A percentile compares a stretch with the other conserved stretches of the same genome.
Evolutionary conservation across 441 rosid species (phyloP).

Genomic region (Adansonia gregorii): DNA sequence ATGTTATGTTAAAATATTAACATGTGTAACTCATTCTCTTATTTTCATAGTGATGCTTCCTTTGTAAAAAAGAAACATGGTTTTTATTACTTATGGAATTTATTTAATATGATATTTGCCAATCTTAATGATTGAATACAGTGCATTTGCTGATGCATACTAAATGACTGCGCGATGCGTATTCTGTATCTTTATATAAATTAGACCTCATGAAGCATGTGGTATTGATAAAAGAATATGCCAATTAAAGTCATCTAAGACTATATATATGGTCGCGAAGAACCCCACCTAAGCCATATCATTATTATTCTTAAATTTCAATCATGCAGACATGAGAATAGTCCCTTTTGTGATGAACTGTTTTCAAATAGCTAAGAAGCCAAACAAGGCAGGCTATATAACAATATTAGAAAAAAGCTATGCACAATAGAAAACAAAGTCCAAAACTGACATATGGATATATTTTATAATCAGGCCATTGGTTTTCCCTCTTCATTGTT

Average conservation of each 20-base stretch:
- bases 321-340: slow-evolving; percentile 57
- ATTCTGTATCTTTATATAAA: slow-evolving; percentile 15
- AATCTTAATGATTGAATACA: too few species aligned
- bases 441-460: slow-evolving; percentile 27
- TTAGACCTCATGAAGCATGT: slow-evolving; percentile 21
- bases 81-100: too few species aligned
- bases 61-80: too few species aligned
- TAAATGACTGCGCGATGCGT: slow-evolving; percentile 20
- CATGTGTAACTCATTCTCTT: too few species aligned
- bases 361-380: slow-evolving; percentile 26
- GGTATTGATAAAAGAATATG: not conserved
- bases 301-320: slow-evolving; percentile 34
- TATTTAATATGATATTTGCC: too few species aligned
- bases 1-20: too few species aligned
- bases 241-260: slow-evolving; percentile 17
- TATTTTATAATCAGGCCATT: slow-evolving; percentile 3
- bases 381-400: slow-evolving; percentile 30
- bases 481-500: not conserved
- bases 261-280: slow-evolving; percentile 5
- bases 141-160: not conserved
- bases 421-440: slow-evolving; percentile 27
- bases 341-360: slow-evolving; percentile 35
- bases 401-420: slow-evolving; percentile 18
- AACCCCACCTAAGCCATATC: slow-evolving; percentile 28
- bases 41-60: too few species aligned